These are phyloP conservation scores for Silene noctiflora DNA, from an alignment of 179 eudicot genomes.

Conservation along the genomic window DNA sequence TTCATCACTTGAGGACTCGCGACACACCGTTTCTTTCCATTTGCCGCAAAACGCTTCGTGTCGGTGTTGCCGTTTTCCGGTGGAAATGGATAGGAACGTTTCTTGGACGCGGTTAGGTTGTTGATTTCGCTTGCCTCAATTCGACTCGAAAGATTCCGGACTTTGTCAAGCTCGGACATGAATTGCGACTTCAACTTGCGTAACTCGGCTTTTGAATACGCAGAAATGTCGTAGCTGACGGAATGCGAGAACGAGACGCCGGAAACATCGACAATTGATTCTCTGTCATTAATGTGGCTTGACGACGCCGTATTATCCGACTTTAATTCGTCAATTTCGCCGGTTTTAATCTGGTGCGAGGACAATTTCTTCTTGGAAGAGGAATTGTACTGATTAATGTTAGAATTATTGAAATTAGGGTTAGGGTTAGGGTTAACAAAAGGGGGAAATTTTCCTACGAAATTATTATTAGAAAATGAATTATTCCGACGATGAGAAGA, in stretches of 20 bases:
- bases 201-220: conserved; percentile 44
- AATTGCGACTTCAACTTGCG: conserved; percentile 44
- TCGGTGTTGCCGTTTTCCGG: not conserved
- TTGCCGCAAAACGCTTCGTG: conserved; percentile 20
- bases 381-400: not conserved
- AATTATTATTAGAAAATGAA: conserved; percentile 14
- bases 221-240: conserved; percentile 38
- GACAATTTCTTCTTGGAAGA: conserved; percentile 34
- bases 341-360: conserved; percentile 22
- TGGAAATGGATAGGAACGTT: not conserved
- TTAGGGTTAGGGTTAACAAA: conserved; percentile 51
- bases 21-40: not conserved
- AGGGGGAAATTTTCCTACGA: conserved; percentile 58
- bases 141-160: conserved; percentile 39
- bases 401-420: conserved; percentile 26
- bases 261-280: not conserved
- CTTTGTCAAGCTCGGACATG: conserved; percentile 51
- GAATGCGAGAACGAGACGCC: conserved; percentile 28
- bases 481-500: conserved; percentile 9
- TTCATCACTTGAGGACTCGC: conserved; percentile 1
- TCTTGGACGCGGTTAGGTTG: not conserved
- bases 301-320: conserved; percentile 61
- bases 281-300: conserved; percentile 29
- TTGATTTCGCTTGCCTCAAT: conserved; percentile 26
- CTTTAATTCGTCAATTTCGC: conserved; percentile 17